Conservation (phyloP, 768 basidiomycete genomes). For the Pleurotus eryngii region DNA sequence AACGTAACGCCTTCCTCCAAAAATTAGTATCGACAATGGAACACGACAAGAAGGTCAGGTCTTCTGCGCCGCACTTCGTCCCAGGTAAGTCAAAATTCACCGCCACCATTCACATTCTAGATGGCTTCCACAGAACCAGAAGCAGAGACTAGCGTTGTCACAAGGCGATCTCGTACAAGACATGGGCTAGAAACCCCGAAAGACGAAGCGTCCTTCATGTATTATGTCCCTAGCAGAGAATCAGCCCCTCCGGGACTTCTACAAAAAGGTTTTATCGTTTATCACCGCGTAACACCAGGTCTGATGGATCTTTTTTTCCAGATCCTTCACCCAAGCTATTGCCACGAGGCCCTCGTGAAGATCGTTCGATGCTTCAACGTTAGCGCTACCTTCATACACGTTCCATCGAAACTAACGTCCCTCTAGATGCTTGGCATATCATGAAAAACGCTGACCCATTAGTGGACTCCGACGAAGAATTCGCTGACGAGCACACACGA, state of each 20-base stretch:
- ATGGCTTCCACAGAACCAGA: conserved; percentile 15
- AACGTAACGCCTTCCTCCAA: conserved; percentile 68
- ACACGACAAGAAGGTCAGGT: conserved; percentile 46
- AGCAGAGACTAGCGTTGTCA: conserved; percentile 22
- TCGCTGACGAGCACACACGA: conserved; percentile 57
- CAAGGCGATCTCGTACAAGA: conserved; percentile 30
- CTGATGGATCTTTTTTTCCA: neutral
- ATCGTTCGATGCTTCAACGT: conserved; percentile 50
- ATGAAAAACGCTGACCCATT: conserved; percentile 62
- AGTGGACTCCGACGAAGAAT: conserved; percentile 71
- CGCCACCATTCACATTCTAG: neutral
- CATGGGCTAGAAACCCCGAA: conserved; percentile 30
- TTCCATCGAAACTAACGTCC: conserved; percentile 8
- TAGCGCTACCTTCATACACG: conserved; percentile 14
- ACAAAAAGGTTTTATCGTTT: conserved; percentile 9
- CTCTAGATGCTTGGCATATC: conserved; percentile 71
- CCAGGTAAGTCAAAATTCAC: conserved; percentile 31
- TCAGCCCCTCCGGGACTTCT: conserved; percentile 21
- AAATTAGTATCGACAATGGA: conserved; percentile 59
- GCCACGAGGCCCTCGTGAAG: conserved; percentile 15
- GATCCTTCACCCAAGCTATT: conserved; percentile 11
- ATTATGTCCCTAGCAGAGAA: conserved; percentile 43
- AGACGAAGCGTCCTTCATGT: conserved; percentile 45
- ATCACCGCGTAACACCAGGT: neutral
- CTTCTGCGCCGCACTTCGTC: conserved; percentile 40